Evolutionary conservation across 1,139 yeast species (phyloP).

Genomic region (Kodamaea sp.): DNA sequence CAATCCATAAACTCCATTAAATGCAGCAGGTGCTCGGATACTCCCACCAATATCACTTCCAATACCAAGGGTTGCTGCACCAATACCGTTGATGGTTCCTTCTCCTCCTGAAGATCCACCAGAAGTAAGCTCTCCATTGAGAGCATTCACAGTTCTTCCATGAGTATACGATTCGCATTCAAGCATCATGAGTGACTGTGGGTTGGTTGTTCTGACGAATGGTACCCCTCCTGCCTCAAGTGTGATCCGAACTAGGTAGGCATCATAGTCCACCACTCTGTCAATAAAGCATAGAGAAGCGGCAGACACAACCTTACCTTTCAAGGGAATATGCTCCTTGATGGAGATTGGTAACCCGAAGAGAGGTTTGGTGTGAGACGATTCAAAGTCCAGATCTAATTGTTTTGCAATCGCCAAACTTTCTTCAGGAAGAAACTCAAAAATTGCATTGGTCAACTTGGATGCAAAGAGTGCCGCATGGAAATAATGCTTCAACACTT

Average conservation of each 20-base stretch:
- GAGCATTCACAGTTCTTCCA: slow-evolving; percentile 26
- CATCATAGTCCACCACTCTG: slow-evolving; percentile 22
- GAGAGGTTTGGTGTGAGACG: slow-evolving; percentile 12
- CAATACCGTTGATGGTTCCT: slow-evolving; percentile 26
- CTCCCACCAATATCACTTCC: slow-evolving; percentile 71
- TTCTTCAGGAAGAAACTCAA: slow-evolving; percentile 22
- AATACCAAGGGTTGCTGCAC: slow-evolving; percentile 30
- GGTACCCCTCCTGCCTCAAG: slow-evolving; percentile 14
- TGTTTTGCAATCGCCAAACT: slow-evolving; percentile 19
- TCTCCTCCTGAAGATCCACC: slow-evolving; percentile 33
- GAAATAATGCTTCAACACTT: slow-evolving; percentile 12
- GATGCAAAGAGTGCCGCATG: slow-evolving; percentile 24
- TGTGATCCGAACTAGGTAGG: slow-evolving; percentile 23
- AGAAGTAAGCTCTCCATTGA: slow-evolving; percentile 20
- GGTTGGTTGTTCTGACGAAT: slow-evolving; percentile 16
- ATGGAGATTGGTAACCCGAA: slow-evolving; percentile 27
- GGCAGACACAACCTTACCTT: slow-evolving; percentile 13
- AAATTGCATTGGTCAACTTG: slow-evolving; percentile 24
- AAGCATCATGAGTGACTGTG: slow-evolving; percentile 18
- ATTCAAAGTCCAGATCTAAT: slow-evolving; percentile 14
- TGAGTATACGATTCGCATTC: slow-evolving; percentile 16
- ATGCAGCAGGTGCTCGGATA: slow-evolving; percentile 57
- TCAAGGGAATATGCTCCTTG: slow-evolving; percentile 22
- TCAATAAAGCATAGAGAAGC: slow-evolving; percentile 19
- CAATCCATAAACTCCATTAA: slow-evolving; percentile 55